Conservation (phyloP, 129 eudicot genomes). For the Silybum marianum region DNA sequence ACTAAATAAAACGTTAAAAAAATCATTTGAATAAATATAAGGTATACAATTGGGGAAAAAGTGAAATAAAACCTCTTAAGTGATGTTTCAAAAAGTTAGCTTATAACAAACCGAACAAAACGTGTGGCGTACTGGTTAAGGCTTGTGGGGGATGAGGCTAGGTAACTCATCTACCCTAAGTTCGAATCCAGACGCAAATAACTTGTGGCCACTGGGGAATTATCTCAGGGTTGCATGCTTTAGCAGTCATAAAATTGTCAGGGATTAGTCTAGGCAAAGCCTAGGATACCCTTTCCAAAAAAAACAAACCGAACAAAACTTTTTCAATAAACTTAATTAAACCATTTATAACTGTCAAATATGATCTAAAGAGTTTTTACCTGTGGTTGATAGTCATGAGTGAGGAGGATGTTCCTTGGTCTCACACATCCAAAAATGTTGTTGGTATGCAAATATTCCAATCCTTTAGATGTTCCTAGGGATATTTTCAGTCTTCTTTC, state of each 20-base stretch:
- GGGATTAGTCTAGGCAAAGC: too few relatives aligned
- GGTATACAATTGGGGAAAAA: not conserved
- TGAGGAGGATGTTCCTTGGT: conserved; percentile 52
- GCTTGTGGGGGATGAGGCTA: too few relatives aligned
- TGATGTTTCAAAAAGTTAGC: not conserved
- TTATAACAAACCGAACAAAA: not conserved
- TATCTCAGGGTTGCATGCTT: too few relatives aligned
- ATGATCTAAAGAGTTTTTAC: conserved; percentile 25
- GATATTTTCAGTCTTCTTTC: conserved; percentile 53
- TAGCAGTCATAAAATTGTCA: too few relatives aligned
- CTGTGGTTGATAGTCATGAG: conserved; percentile 49
- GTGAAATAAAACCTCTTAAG: not conserved
- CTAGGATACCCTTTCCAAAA: too few relatives aligned
- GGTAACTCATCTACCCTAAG: too few relatives aligned
- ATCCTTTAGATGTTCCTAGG: conserved; percentile 45
- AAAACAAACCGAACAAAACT: not conserved
- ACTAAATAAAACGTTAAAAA: not conserved
- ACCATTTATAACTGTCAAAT: not conserved
- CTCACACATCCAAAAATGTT: conserved; percentile 46
- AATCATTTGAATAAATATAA: too few relatives aligned
- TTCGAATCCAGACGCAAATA: too few relatives aligned
- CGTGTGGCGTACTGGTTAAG: too few relatives aligned
- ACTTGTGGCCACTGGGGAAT: too few relatives aligned
- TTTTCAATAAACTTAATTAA: not conserved
- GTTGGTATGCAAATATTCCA: conserved; percentile 39